Evolutionary conservation across 2,329 filamentous ascomycete genomes (phyloP).

Genomic region (Aspergillus bombycis): DNA sequence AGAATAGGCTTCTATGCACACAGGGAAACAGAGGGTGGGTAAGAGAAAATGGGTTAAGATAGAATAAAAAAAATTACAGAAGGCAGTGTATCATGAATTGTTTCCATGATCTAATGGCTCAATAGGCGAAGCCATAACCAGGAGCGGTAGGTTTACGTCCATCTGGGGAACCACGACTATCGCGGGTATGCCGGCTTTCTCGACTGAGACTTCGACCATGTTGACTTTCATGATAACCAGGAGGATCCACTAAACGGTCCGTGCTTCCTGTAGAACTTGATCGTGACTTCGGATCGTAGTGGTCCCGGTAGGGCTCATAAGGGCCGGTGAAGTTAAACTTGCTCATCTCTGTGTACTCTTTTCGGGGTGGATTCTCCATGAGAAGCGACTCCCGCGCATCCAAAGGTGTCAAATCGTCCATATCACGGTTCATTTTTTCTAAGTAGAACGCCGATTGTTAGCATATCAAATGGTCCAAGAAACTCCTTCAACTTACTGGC

Average conservation of each 20-base stretch:
- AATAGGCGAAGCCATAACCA: slow-evolving; percentile 41
- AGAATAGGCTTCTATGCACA: slow-evolving; percentile 7
- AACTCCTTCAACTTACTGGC: slow-evolving; percentile 66
- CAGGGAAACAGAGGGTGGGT: not conserved
- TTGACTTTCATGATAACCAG: slow-evolving; percentile 29
- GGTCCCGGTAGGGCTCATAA: slow-evolving; percentile 45
- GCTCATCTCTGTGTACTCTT: slow-evolving; percentile 40
- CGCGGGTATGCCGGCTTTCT: slow-evolving; percentile 27
- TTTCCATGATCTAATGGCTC: slow-evolving; percentile 12
- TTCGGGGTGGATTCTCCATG: slow-evolving; percentile 59
- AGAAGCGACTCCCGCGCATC: slow-evolving; percentile 74
- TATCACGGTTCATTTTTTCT: slow-evolving; percentile 77
- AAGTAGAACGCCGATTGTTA: slow-evolving; percentile 23
- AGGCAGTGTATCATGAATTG: slow-evolving; percentile 8
- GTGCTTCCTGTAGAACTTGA: slow-evolving; percentile 36
- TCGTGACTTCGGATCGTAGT: slow-evolving; percentile 26
- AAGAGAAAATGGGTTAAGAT: slow-evolving; percentile 1
- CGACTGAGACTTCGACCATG: slow-evolving; percentile 32
- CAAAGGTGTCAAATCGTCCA: slow-evolving; percentile 82
- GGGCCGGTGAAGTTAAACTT: slow-evolving; percentile 45
- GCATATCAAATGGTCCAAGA: not conserved
- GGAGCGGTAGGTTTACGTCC: slow-evolving; percentile 32
- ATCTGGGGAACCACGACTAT: slow-evolving; percentile 36
- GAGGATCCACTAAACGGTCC: slow-evolving; percentile 35
- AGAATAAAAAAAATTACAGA: slow-evolving; percentile 8